Base-by-base conservation (phyloP, 257 asterid species). In the Echites panduratus region DNA sequence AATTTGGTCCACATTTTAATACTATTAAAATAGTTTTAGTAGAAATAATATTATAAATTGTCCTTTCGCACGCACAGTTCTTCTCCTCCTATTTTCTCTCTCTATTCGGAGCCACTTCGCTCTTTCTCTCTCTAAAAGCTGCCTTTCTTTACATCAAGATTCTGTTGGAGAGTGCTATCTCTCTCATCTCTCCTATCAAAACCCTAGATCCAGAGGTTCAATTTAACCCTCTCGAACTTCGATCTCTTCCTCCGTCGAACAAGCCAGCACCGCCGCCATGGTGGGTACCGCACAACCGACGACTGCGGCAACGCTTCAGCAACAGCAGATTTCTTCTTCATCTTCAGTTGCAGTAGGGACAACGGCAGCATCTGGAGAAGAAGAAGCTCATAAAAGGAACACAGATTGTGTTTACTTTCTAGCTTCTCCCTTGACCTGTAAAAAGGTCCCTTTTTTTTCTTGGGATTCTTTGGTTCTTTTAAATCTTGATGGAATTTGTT, bases 371-470 rank as follows among this genome's bases (percentile, higher is more conserved):
- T 74, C 87, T 19, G 84, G 83, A 63, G 89, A 88, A 20, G 94
- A 88, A 66, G 88, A 86, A 83, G 87, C 87, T 64, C 65, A 82
- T 9, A 85, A 82, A 72, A 80, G 80, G 73, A 88, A 83, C 69
- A 88, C 95, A 45, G 95, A 88, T 83, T 88, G 95, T 58, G 87
- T 88, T 48, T 85, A 85, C 87, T 88, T 86, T 79, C 86, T 88
- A 2, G 89, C 91, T 32, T 86, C 91, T 14, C 91, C 94, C 66
- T 82, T 86, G 52, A 86, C 94, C 53, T 88, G 94, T 85, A 88
- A 86, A 68, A 88, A 86, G 89, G 90, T 87, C 16, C 45, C 1
- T 70, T 13, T 40, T 57, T 66, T 66, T 54, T 20, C 2, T 40
- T 50, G 13, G 4, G 32, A n/a, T 66, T 17, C 17, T 10, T 32